Conservation (phyloP, 495 filamentous ascomycete genomes). For the Rhizodiscina lignyota region DNA sequence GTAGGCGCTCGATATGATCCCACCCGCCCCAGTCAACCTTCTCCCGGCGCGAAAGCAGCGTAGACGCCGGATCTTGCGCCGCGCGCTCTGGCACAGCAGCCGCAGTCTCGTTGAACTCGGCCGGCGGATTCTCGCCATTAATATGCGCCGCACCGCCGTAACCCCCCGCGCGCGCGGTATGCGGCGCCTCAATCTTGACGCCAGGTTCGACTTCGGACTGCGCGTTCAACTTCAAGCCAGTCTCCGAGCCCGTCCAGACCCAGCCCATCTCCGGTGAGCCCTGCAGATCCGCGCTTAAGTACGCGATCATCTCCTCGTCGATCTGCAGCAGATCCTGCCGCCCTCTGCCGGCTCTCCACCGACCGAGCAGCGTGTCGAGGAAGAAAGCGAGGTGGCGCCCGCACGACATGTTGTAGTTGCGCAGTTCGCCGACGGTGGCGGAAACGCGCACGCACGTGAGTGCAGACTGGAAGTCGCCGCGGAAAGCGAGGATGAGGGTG, state of each 20-base stretch:
- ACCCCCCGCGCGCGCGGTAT: too few species aligned
- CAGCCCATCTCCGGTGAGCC: constrained; percentile 63
- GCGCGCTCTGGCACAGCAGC: constrained; percentile 2
- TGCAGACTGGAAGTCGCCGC: constrained; percentile 53
- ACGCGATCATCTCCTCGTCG: constrained; percentile 84
- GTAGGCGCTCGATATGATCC: constrained; percentile 33
- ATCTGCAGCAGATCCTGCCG: constrained; percentile 34
- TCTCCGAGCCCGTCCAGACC: constrained; percentile 68
- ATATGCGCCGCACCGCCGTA: too few species aligned
- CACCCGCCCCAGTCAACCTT: constrained; percentile 34
- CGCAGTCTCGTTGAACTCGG: neutral
- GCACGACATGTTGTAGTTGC: constrained; percentile 61
- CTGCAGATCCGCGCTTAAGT: constrained; percentile 81
- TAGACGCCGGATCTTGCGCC: constrained; percentile 2
- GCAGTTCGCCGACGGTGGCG: constrained; percentile 46
- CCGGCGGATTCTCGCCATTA: neutral
- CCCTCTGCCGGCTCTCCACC: constrained; percentile 33
- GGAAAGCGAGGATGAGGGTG: constrained; percentile 61
- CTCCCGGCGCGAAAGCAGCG: constrained; percentile 29
- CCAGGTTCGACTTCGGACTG: too few species aligned
- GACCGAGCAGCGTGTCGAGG: constrained; percentile 42
- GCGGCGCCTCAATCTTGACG: too few species aligned
- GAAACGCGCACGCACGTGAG: constrained; percentile 55
- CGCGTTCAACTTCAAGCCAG: constrained; percentile 25
- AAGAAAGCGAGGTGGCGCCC: constrained; percentile 80